Evolutionary conservation across 208 protist genomes (phyloP).

Genomic region (Acanthamoeba polyphaga): DNA sequence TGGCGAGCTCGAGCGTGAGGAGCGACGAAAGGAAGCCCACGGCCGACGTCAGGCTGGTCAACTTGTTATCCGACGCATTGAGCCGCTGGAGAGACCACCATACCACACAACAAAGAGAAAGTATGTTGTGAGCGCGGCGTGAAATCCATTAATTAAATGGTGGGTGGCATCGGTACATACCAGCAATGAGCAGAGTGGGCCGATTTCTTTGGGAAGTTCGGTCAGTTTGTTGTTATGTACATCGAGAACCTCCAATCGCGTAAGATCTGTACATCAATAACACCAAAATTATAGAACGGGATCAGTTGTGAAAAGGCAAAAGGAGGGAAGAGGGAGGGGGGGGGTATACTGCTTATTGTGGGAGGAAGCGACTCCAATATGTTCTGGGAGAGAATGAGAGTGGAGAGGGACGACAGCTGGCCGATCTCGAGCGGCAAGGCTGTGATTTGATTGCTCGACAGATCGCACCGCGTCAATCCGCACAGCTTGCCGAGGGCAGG

Average conservation of each 20-base stretch:
- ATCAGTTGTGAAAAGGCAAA: too few species aligned
- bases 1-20: constrained; percentile 3
- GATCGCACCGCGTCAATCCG: constrained; percentile 28
- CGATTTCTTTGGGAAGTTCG: constrained; percentile 27
- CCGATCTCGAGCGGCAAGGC: constrained; percentile 15
- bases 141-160: not conserved
- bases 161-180: not conserved
- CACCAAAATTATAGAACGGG: too few species aligned
- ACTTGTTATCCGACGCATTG: constrained; percentile 7
- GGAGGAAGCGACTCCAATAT: constrained; percentile 7
- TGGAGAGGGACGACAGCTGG: constrained; percentile 50
- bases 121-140: not conserved
- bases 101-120: not conserved
- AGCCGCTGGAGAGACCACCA: not conserved
- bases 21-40: constrained; percentile 37
- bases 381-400: constrained; percentile 31
- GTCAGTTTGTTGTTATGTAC: constrained; percentile 46
- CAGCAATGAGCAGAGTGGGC: not conserved
- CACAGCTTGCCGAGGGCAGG: constrained; percentile 23
- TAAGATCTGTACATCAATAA: not conserved
- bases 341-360: constrained; percentile 17
- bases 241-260: constrained; percentile 15
- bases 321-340: too few species aligned
- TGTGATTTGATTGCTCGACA: constrained; percentile 49
- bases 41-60: not conserved